Evolutionary conservation across 2,329 filamentous ascomycete species (phyloP), one percentile per base, ranked within the genome.

Genomic region (Fusarium citri): DNA sequence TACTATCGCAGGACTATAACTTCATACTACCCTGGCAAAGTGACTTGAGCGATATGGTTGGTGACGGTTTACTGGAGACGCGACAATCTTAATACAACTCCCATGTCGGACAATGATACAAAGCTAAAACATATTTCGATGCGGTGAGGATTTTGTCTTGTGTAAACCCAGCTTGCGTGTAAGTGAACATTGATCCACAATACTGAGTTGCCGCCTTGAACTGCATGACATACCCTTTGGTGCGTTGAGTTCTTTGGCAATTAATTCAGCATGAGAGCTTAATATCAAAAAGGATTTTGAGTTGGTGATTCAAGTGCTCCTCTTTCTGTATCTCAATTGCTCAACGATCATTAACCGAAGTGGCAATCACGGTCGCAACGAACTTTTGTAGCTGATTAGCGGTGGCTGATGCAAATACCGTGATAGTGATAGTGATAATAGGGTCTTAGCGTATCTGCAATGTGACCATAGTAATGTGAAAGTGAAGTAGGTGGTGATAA

Each of bases 1-100:
- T 69, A 69, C 40, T 62, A 70, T 70, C 50, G 67, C 63, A 68
- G 48, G 68, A 71, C 68, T 56, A 55, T 55, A 47, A 43, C 50
- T 71, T 55, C 56, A 70, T 70, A 41, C 46, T 54, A 71, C 64
- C 54, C 40, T 65, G 42, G 25, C 25, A 20, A 48, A 40, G 51
- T 50, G 55, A 45, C 46, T 42, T 68, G 22, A n/a, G 55, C 56
- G 64, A 64, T 70, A 40, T 71, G 67, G 67, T 70, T 70, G 67
- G 67, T 68, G 59, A 56, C 42, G 37, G 26, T 31, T 56, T 14
- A 12, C 40, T 68, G 43, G 59, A 53, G 42, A 53, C 40, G 40
- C 68, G 68, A 61, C 48, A 23, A 68, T 71, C 55, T 57, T 31
- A 71, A 68, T 61, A 47, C 45, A 34, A 46, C 9, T n/a, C n/a